Conservation (phyloP, 192 early-diverging fungal genomes). For the Gonapodya prolifera region DNA sequence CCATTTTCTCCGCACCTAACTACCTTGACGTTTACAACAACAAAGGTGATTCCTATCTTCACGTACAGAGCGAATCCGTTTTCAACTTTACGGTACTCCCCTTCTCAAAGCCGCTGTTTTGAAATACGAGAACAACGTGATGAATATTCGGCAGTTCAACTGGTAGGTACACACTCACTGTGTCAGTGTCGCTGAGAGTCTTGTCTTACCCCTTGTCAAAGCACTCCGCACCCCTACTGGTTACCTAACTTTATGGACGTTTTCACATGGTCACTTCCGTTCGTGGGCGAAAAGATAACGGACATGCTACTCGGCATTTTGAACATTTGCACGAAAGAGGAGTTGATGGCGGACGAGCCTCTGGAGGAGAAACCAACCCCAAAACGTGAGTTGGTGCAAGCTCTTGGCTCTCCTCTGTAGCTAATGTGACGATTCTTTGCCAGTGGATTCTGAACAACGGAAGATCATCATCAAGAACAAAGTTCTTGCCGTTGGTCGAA, state of each 20-base stretch:
- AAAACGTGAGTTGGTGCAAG: background rate
- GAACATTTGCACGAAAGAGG: slow-evolving; percentile 91
- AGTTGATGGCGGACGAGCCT: slow-evolving; percentile 56
- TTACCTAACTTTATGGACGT: slow-evolving; percentile 99
- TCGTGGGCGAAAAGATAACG: slow-evolving; percentile 96
- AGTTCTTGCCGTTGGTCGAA: slow-evolving; percentile 83
- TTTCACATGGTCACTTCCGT: slow-evolving; percentile 94
- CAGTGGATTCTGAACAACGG: slow-evolving; percentile 44
- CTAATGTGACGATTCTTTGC: slow-evolving; percentile 6
- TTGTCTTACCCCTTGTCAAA: slow-evolving; percentile 21
- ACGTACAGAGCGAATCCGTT: no score
- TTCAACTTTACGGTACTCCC: slow-evolving; percentile 5
- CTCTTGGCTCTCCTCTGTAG: slow-evolving; percentile 1
- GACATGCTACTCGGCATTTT: slow-evolving; percentile 93
- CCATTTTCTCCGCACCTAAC: slow-evolving; percentile 96
- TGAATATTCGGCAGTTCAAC: slow-evolving; percentile 94
- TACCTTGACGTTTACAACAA: slow-evolving; percentile 98
- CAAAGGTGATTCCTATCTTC: slow-evolving; percentile 39
- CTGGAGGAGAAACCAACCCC: background rate
- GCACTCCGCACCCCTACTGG: slow-evolving; percentile 95
- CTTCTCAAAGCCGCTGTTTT: slow-evolving; percentile 65
- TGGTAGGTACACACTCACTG: background rate
- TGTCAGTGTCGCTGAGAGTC: background rate
- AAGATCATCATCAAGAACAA: slow-evolving; percentile 66
- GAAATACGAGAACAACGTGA: slow-evolving; percentile 98